Evolutionary conservation across 2,329 filamentous ascomycete genomes (phyloP), one percentile per base, ranked within the genome.

Genomic region (Cyanodermella asteris): DNA sequence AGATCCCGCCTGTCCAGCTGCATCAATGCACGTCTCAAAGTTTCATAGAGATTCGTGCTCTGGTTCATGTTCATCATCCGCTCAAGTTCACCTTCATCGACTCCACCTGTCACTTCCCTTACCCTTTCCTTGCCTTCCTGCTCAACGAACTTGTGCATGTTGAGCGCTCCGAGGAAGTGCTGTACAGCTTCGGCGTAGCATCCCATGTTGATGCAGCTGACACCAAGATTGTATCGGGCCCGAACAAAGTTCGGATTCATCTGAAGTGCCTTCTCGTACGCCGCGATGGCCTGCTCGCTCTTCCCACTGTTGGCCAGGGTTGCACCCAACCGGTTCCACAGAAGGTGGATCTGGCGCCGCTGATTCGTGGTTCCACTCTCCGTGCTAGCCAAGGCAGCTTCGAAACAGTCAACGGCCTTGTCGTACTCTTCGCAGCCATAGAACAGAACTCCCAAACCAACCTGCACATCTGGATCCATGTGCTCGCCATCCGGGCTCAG

Each of bases 321-420:
- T 2, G 87, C 87, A 20, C 87, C 87, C 1, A 97, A 71, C 3
- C 87, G 69, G 56, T 97, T 97, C 87, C 87, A 97, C 16, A 97
- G 69, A 12, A 97, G 66, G 44, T 94, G 87, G 2, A 93, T 58
- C 50, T 93, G 81, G 40, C 74, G 72, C 39, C 71, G 68, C 33
- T 78, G 72, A 52, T 93, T 94, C 31, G 71, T 74, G 6, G 68
- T 67, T 30, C 87, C 87, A 18, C 71, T 64, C 49, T 91, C 81
- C 1, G 77, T 80, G 13, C 70, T 78, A 30, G 78, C 76, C 13
- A 97, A 66, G 1, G 90, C 84, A 1, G 84, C 72, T 28, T 74
- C 76, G 64, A 97, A 97, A 58, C 90, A 97, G 56, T 97, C 87
- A 18, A 97, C 84, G 1, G 87, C 87, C 55, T 97, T 97, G 45